These are phyloP conservation scores for Ensete ventricosum DNA, from an alignment of 176 grass and related monocot genomes.

Conservation along the genomic window DNA sequence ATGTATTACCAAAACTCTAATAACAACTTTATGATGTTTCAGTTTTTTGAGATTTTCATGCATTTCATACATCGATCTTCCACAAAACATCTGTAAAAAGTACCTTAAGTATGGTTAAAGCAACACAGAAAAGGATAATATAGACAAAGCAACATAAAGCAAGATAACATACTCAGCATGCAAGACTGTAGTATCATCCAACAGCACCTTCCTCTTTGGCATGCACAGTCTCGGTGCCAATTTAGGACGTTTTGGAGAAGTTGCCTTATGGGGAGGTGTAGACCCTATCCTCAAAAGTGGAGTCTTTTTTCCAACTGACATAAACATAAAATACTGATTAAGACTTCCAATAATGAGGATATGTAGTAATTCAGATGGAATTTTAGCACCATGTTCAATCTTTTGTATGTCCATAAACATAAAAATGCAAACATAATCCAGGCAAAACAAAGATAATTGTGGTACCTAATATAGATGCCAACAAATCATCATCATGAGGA, in stretches of 20 bases:
- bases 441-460: slow-evolving; percentile 4
- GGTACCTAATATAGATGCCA: slow-evolving; percentile 91
- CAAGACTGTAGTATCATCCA: slow-evolving; percentile 90
- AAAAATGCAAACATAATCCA: not conserved
- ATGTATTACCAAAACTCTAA: too few species aligned
- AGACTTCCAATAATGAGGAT: slow-evolving; percentile 4
- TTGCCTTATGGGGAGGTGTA: slow-evolving; percentile 45
- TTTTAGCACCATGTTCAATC: not conserved
- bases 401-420: not conserved
- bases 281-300: slow-evolving; percentile 59
- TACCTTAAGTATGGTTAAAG: not conserved
- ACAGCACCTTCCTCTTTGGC: slow-evolving; percentile 73
- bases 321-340: slow-evolving; percentile 29
- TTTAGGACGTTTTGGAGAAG: slow-evolving; percentile 62
- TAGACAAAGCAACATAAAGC: not conserved
- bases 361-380: not conserved
- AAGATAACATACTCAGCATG: slow-evolving; percentile 88
- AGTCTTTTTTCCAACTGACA: slow-evolving; percentile 71
- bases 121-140: not conserved
- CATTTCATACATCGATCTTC: not conserved
- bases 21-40: not conserved
- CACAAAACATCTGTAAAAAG: not conserved
- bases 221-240: slow-evolving; percentile 38
- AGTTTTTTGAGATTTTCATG: not conserved
- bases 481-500: slow-evolving; percentile 73